Conservation (phyloP, 345 rosid species). For the Citrus australasica region DNA sequence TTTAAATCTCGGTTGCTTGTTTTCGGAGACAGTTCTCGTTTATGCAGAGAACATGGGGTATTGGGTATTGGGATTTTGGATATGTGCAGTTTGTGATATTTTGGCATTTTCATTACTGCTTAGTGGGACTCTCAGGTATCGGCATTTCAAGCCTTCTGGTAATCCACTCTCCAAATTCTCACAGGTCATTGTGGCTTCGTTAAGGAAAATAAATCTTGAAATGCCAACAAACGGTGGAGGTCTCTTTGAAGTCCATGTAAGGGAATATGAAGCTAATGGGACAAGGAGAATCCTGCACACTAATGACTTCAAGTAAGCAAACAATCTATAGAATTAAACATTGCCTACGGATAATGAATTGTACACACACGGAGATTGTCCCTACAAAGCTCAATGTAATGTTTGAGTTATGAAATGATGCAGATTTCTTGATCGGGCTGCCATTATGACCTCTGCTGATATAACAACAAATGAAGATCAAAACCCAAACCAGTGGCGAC, state of each 20-base stretch:
- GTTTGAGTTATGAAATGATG: neutral
- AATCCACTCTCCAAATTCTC: slow-evolving; percentile 30
- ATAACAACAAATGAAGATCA: neutral
- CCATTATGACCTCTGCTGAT: slow-evolving; percentile 20
- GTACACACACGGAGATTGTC: neutral
- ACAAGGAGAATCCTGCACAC: slow-evolving; percentile 24
- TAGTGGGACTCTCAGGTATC: slow-evolving; percentile 20
- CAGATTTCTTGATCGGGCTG: slow-evolving; percentile 43
- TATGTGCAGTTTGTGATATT: slow-evolving; percentile 17
- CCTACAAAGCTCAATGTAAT: neutral
- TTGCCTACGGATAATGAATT: too few species aligned
- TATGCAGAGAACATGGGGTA: slow-evolving; percentile 31
- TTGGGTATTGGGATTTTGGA: slow-evolving; percentile 39
- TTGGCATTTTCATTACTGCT: slow-evolving; percentile 21
- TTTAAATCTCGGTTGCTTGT: slow-evolving; percentile 32
- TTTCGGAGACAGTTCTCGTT: slow-evolving; percentile 34
- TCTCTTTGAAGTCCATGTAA: slow-evolving; percentile 19
- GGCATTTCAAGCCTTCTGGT: slow-evolving; percentile 33
- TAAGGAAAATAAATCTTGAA: slow-evolving; percentile 24
- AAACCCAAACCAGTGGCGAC: slow-evolving; percentile 24
- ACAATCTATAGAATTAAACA: too few species aligned
- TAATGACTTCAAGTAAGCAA: slow-evolving; percentile 27
- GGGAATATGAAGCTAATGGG: slow-evolving; percentile 12
- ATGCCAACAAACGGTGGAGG: slow-evolving; percentile 16
- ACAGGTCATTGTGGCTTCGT: slow-evolving; percentile 32